Conservation (phyloP, 495 filamentous ascomycete species). For the Rhypophila decipiens region DNA sequence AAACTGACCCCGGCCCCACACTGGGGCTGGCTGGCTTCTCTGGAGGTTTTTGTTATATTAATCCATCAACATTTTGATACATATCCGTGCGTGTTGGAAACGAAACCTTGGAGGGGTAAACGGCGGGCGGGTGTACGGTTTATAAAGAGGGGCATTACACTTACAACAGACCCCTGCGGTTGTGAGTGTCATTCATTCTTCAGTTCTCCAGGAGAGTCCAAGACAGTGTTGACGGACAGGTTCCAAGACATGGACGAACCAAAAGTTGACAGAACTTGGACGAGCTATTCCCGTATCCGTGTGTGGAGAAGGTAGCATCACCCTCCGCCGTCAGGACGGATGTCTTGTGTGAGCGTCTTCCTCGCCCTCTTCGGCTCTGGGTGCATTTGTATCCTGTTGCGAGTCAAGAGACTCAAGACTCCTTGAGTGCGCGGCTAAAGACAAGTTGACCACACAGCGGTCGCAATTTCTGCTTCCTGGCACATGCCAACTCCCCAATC, state of each 20-base stretch:
- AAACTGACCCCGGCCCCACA: too few species aligned
- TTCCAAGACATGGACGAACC: neutral
- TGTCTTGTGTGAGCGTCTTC: too few species aligned
- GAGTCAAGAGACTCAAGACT: neutral
- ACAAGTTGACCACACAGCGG: neutral
- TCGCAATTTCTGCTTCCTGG: neutral
- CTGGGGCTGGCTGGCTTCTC: too few species aligned
- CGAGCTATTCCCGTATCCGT: neutral
- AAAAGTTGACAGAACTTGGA: neutral
- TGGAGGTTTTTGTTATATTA: too few species aligned
- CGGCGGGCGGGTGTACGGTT: neutral
- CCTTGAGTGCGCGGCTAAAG: neutral
- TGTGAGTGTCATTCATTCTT: neutral
- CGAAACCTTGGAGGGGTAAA: too few species aligned
- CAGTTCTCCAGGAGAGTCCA: neutral
- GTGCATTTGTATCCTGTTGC: neutral
- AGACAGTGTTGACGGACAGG: neutral
- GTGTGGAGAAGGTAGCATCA: too few species aligned
- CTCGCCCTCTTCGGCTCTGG: neutral
- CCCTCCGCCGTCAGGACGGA: too few species aligned
- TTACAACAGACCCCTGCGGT: neutral
- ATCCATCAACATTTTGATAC: neutral
- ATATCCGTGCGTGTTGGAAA: neutral
- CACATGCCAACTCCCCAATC: too few species aligned
- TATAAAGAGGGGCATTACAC: neutral